Percentiles rank a stretch among this genome's conserved stretches.
Evolutionary conservation across 805 yeast species (phyloP).

Genomic region (Priceomyces haplophilus): DNA sequence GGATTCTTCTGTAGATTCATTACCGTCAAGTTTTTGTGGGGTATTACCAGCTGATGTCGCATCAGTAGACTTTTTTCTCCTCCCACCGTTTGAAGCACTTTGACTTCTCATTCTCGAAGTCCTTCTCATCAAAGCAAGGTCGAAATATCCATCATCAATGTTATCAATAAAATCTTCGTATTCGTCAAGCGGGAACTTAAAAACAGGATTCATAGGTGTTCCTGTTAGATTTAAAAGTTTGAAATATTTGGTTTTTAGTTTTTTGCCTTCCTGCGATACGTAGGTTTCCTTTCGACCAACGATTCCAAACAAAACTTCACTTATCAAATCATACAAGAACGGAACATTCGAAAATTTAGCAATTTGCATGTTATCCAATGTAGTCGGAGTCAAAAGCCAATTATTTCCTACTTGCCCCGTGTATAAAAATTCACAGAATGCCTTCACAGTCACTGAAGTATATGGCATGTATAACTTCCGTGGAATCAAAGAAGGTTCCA

Average conservation of each 20-base stretch:
- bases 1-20: conserved; percentile 24
- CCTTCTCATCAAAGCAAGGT: conserved; percentile 50
- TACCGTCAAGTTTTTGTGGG: not conserved
- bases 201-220: conserved; percentile 20
- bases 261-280: conserved; percentile 39
- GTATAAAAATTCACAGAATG: conserved; percentile 68
- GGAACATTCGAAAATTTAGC: conserved; percentile 70
- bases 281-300: conserved; percentile 65
- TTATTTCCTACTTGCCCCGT: conserved; percentile 78
- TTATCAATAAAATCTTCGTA: conserved; percentile 56
- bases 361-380: conserved; percentile 59
- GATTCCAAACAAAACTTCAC: conserved; percentile 67
- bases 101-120: conserved; percentile 31
- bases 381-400: conserved; percentile 70
- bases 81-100: conserved; percentile 19
- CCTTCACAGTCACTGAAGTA: conserved; percentile 56
- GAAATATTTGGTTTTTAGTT: conserved; percentile 28
- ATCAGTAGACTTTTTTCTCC: conserved; percentile 12
- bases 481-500: conserved; percentile 67
- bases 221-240: conserved; percentile 22
- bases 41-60: not conserved
- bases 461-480: conserved; percentile 69
- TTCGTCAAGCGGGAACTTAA: conserved; percentile 43
- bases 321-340: conserved; percentile 61
- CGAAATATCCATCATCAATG: conserved; percentile 65